Conservation (phyloP, 441 rosid genomes). For the Euphorbia schlechtendalii region DNA sequence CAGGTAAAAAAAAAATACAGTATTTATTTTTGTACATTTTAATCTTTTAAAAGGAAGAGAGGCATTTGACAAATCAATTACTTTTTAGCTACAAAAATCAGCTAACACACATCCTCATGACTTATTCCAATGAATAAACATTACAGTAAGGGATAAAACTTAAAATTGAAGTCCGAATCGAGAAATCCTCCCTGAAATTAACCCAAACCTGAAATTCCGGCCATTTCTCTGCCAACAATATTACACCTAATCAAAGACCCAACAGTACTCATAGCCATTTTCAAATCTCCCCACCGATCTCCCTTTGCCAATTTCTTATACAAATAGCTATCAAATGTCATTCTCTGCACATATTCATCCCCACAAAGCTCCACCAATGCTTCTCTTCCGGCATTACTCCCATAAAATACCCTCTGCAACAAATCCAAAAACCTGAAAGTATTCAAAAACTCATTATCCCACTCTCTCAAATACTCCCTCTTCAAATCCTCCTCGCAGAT, state of each 20-base stretch:
- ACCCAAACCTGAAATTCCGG: slow-evolving; percentile 2
- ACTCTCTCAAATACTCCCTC: slow-evolving; percentile 46
- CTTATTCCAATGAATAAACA: too few species aligned
- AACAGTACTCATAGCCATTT: slow-evolving; percentile 31
- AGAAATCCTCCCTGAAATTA: too few species aligned
- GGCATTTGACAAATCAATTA: too few species aligned
- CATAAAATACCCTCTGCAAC: slow-evolving; percentile 48
- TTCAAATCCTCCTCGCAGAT: slow-evolving; percentile 42
- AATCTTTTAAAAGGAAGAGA: too few species aligned
- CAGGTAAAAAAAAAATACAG: too few species aligned
- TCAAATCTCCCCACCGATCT: slow-evolving; percentile 34
- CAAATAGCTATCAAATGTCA: slow-evolving; percentile 64
- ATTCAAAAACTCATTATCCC: slow-evolving; percentile 35
- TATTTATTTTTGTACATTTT: too few species aligned
- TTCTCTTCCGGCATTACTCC: slow-evolving; percentile 39
- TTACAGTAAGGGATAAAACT: too few species aligned
- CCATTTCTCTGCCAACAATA: slow-evolving; percentile 29
- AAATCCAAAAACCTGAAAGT: slow-evolving; percentile 45
- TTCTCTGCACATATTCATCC: slow-evolving; percentile 57
- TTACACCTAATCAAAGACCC: slow-evolving; percentile 39
- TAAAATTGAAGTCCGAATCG: too few species aligned
- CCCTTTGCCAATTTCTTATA: slow-evolving; percentile 47
- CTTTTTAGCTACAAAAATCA: too few species aligned
- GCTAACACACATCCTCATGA: too few species aligned
- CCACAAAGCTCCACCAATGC: slow-evolving; percentile 62